Evolutionary conservation across 805 yeast species (phyloP), one percentile per base, ranked within the genome.

Genomic region (Starmerella kuoi): DNA sequence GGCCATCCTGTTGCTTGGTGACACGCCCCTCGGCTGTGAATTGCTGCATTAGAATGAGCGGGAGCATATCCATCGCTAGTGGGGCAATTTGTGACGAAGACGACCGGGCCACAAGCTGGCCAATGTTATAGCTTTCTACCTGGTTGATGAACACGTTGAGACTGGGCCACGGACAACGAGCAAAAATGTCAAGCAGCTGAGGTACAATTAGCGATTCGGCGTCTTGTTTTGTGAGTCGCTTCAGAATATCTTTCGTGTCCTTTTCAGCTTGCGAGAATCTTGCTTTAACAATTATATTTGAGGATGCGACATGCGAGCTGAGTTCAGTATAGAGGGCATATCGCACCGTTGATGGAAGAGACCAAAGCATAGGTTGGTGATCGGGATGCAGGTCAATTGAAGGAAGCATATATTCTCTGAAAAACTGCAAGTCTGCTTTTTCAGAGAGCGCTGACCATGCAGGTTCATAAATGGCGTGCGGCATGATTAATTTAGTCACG

Each of bases 41-140:
- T 20, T 43, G 48, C 44, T 48, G 51, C 51, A 48, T 42, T 2
- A 48, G 26, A 9, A 48, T 32, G 2, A 48, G 32, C 3, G 52
- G 51, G 5, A 48, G 46, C 44, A 44, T 46, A 31, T 48, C 52
- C 51, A 48, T 40, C 14, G 50, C 50, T 17, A 43, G 28, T 14
- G 33, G 37, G 3, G 50, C 31, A 12, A 48, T 25, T 5, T 26
- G 24, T 2, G 38, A 19, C 2, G 41, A n/a, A 4, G 42, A 28
- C 5, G 42, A 23, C 5, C 33, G 35, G 8, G 52, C 52, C 5
- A 48, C 50, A 2, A 48, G 35, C 14, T 31, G 36, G 38, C 52
- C 52, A 19, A 48, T 50, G 27, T 49, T 51, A 24, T 50, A 50
- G 39, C 44, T 50, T 20, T 50, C 54, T 5, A 49, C 51, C 35